A percentile compares a stretch with the other conserved stretches of the same genome.
Conservation (phyloP, 768 basidiomycete genomes). For the Naganishia vaughanmartiniae region DNA sequence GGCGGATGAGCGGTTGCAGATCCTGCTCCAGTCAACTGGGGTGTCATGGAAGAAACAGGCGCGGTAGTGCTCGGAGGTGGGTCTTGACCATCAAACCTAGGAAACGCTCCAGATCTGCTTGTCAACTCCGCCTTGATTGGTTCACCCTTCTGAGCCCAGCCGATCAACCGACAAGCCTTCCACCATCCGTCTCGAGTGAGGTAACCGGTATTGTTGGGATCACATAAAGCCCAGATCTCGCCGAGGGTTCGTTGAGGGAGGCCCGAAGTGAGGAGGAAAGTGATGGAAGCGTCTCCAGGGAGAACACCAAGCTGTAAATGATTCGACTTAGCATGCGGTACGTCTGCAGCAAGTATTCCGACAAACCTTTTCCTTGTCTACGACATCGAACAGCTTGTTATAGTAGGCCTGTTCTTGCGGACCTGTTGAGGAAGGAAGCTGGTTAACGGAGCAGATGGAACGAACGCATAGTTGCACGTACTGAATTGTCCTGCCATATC, state of each 20-base stretch:
- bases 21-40: neutral
- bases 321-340: neutral
- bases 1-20: conserved; percentile 55
- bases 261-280: conserved; percentile 77
- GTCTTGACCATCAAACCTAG: conserved; percentile 67
- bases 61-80: conserved; percentile 52
- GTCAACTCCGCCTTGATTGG: conserved; percentile 63
- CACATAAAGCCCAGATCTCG: conserved; percentile 89
- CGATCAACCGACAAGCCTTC: conserved; percentile 83
- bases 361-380: conserved; percentile 49
- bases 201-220: conserved; percentile 90
- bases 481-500: conserved; percentile 21
- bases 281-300: conserved; percentile 83
- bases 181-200: conserved; percentile 84
- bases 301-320: conserved; percentile 41
- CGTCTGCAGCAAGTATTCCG: neutral
- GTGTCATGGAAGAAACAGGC: neutral
- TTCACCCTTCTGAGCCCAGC: conserved; percentile 85
- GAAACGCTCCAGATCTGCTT: conserved; percentile 73
- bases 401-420: conserved; percentile 50
- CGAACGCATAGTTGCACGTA: neutral
- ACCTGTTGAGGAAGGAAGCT: conserved; percentile 28
- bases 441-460: neutral
- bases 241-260: conserved; percentile 74
- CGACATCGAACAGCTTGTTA: conserved; percentile 44